phyloP scores from a whole-genome alignment of 2,329 filamentous ascomycete genomes.

The Fusarium nanum region DNA sequence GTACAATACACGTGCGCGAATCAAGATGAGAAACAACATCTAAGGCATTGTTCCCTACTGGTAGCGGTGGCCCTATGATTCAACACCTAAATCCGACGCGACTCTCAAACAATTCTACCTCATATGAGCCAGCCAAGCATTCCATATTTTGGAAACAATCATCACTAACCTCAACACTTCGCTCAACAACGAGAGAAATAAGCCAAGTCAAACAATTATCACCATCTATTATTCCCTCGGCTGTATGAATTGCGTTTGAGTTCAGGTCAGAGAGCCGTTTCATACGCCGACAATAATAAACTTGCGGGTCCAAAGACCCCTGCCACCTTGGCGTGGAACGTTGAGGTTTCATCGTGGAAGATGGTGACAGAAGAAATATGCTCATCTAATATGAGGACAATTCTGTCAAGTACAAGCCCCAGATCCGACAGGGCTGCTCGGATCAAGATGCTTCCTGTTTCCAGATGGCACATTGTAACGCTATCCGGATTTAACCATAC shows the following conservation, averaged over 20 bases:
- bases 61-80: rapidly evolving
- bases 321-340: neutral
- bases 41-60: rapidly evolving
- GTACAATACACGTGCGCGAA: neutral
- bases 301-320: neutral
- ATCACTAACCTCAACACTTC: neutral
- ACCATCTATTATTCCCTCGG: neutral
- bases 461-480: neutral
- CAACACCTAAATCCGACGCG: neutral
- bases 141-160: rapidly evolving
- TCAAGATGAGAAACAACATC: neutral
- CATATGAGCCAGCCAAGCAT: neutral
- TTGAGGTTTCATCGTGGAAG: neutral
- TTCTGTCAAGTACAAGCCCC: neutral
- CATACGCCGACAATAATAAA: neutral
- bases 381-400: too few species aligned
- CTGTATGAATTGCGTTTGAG: slow-evolving; percentile 1
- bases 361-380: neutral
- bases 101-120: neutral
- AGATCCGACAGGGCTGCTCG: neutral
- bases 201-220: neutral
- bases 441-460: slow-evolving; percentile 13
- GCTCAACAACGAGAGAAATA: neutral
- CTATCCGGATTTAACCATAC: neutral
- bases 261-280: neutral